phyloP scores from a whole-genome alignment of 208 protist genomes.

The Leishmania lainsoni region DNA sequence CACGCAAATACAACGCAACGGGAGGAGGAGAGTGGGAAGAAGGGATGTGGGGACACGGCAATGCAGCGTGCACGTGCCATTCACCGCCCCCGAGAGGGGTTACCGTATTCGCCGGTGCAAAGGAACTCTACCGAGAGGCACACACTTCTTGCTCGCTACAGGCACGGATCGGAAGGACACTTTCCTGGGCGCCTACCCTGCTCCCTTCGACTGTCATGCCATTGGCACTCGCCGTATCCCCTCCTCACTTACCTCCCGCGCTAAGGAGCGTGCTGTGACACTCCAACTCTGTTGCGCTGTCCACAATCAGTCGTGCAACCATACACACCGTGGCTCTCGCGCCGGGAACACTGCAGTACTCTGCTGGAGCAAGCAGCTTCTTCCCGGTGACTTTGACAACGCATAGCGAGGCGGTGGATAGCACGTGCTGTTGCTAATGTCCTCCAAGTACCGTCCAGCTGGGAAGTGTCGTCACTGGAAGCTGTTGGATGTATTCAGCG shows the following conservation, averaged over 20 bases:
- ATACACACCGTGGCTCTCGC: slow-evolving; percentile 7
- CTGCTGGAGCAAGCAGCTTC: slow-evolving; percentile 59
- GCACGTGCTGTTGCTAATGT: slow-evolving; percentile 30
- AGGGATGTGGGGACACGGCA: too few relatives aligned
- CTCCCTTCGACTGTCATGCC: neutral
- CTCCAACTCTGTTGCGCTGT: neutral
- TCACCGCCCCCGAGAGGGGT: neutral
- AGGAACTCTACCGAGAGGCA: neutral
- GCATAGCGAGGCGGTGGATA: slow-evolving; percentile 36
- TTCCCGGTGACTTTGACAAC: slow-evolving; percentile 68
- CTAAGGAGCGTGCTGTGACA: neutral
- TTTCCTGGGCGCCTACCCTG: neutral
- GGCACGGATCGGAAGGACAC: neutral
- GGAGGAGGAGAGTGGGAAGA: too few relatives aligned
- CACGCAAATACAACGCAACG: neutral
- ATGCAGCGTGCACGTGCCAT: too few relatives aligned
- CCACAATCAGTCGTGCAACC: slow-evolving; percentile 37
- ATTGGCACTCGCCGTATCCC: too few relatives aligned
- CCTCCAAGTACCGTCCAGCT: neutral
- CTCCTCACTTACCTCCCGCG: neutral
- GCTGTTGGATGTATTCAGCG: neutral
- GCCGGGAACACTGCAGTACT: slow-evolving; percentile 1
- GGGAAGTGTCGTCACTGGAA: slow-evolving; percentile 1
- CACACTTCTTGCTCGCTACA: neutral
- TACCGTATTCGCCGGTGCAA: neutral